These are phyloP conservation scores for Fusarium nanum DNA, from an alignment of 2,329 filamentous ascomycete genomes.

Conservation along the genomic window DNA sequence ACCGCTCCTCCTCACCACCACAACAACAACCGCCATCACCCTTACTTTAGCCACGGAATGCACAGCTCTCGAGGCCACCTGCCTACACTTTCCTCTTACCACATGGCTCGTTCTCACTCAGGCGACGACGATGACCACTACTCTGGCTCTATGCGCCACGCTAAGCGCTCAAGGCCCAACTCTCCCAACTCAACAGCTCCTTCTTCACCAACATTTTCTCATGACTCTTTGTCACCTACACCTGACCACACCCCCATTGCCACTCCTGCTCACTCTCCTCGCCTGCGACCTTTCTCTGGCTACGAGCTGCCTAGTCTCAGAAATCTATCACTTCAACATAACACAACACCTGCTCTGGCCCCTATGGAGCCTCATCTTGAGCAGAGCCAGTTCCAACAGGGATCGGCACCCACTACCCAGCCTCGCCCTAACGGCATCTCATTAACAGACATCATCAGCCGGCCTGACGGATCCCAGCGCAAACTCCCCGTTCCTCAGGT, in stretches of 20 bases:
- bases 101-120: slow-evolving; percentile 91
- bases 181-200: slow-evolving; percentile 96
- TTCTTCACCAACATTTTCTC: slow-evolving; percentile 94
- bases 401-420: slow-evolving; percentile 64
- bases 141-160: slow-evolving; percentile 72
- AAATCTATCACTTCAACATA: slow-evolving; percentile 65
- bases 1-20: slow-evolving; percentile 56
- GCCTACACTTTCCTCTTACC: slow-evolving; percentile 85
- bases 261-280: slow-evolving; percentile 93
- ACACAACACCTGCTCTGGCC: slow-evolving; percentile 66
- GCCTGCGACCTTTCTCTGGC: slow-evolving; percentile 83
- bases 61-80: slow-evolving; percentile 70
- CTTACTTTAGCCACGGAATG: slow-evolving; percentile 63
- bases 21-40: slow-evolving; percentile 62
- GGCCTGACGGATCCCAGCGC: slow-evolving; percentile 85
- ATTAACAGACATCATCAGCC: slow-evolving; percentile 92
- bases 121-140: slow-evolving; percentile 87
- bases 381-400: slow-evolving; percentile 54
- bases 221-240: slow-evolving; percentile 94
- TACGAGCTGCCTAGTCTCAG: slow-evolving; percentile 88
- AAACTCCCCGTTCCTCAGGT: slow-evolving; percentile 92
- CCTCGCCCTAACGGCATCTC: slow-evolving; percentile 75
- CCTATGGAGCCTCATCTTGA: slow-evolving; percentile 69
- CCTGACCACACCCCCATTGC: slow-evolving; percentile 99
- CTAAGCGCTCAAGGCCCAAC: slow-evolving; percentile 91